A percentile compares a stretch with the other conserved stretches of the same genome.
phyloP scores from a whole-genome alignment of 495 filamentous ascomycete species.

The Trichocladium uniseriatum region DNA sequence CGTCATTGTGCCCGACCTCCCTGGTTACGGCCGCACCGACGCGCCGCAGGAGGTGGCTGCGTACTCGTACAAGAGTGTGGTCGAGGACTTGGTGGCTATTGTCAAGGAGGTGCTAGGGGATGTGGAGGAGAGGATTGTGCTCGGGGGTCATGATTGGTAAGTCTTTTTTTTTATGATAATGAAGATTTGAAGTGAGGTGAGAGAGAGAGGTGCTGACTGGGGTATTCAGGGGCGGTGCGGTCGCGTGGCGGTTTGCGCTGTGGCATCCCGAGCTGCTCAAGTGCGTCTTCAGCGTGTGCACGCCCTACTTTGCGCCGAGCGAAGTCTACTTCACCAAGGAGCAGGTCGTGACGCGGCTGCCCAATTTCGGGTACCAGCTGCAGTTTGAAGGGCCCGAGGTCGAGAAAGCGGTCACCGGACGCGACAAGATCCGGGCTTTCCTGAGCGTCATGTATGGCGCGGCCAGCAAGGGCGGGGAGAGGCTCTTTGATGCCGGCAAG shows the following conservation, averaged over 20 bases:
- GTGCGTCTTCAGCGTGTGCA: conserved; percentile 69
- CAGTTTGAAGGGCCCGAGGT: conserved; percentile 60
- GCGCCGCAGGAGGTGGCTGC: conserved; percentile 37
- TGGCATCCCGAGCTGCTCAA: conserved; percentile 63
- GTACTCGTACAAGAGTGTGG: conserved; percentile 58
- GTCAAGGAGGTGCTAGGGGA: conserved; percentile 2
- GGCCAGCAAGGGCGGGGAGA: conserved; percentile 41
- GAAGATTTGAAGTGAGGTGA: conserved; percentile 43
- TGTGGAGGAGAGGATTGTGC: conserved; percentile 37
- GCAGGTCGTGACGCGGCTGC: conserved; percentile 45
- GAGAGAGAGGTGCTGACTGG: conserved; percentile 31
- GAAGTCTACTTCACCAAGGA: conserved; percentile 38
- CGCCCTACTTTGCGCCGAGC: conserved; percentile 53
- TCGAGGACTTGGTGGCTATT: conserved; percentile 48
- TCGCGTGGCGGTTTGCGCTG: conserved; percentile 54
- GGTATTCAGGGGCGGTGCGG: conserved; percentile 47
- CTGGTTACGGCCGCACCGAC: conserved; percentile 66
- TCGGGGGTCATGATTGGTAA: conserved; percentile 70
- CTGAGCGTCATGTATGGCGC: conserved; percentile 63
- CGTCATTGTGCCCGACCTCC: conserved; percentile 34
- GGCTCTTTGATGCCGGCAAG: conserved; percentile 42
- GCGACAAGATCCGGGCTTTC: conserved; percentile 52
- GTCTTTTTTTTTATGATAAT: conserved; percentile 56
- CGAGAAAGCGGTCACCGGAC: conserved; percentile 48
- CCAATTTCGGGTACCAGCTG: conserved; percentile 77